Base-by-base conservation (phyloP, 148 eudicot species). In the Persicaria tinctoria region DNA sequence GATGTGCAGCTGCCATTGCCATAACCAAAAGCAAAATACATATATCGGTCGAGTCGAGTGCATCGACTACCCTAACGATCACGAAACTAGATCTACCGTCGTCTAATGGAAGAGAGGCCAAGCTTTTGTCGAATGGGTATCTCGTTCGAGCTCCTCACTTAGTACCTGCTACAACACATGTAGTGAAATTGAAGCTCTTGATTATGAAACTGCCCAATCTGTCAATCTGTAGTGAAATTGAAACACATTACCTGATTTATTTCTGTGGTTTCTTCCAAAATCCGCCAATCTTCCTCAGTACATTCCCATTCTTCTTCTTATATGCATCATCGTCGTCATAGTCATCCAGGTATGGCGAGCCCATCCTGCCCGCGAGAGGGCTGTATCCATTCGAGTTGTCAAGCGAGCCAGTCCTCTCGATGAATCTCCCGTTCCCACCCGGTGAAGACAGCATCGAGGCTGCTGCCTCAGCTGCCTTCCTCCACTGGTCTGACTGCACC, bases 381-480 rank as follows among this genome's bases (percentile, higher is more conserved):
- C 85, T 81, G 27, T 83, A 87, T 4, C 46, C 70, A 5, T 66
- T 66, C 69, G 76, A 71, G 69, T 81, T 85, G 53, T 87, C 93
- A 78, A 89, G 56, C 2, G 96, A 91, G 17, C 91, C 97, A 6
- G 89, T 90, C 55, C 92, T 80, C 74, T 91, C 97, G 38, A 89
- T 79, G n/a, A 84, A 77, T 51, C 84, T 85, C 51, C 93, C 93
- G 5, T 90, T 84, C 48, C 82, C 82, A 16, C 86, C 90, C 0
- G 85, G 77, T 5, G 91, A 85, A n/a, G 70, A 66, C 47, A 94
- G 85, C 85, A 94, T 91, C 6, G 97, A 70, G 9, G 97, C 92
- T 73, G 98, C 98, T 44, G 91, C 97, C 78, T 94, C 98, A 38
- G 98, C 98, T 12, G 98, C 98, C 71, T 94, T 94, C 76, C 98